phyloP scores from a whole-genome alignment of 441 rosid genomes.

The Bruguiera hainesii region DNA sequence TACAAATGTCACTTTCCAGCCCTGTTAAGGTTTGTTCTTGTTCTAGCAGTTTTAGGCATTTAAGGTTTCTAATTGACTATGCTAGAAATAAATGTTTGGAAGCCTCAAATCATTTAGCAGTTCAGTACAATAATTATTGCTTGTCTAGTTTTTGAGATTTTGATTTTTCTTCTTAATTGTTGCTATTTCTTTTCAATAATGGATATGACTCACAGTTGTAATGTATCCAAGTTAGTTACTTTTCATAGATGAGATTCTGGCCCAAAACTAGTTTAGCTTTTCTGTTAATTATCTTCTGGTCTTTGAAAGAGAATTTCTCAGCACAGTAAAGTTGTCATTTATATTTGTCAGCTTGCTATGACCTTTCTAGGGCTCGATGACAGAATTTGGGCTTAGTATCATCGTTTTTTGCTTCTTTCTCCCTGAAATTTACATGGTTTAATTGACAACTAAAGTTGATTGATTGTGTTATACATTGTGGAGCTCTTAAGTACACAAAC shows the following conservation, averaged over 20 bases:
- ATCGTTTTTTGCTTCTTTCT: background rate
- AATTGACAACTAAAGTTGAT: background rate
- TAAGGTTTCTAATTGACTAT: background rate
- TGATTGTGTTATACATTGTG: background rate
- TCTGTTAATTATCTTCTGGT: too few relatives aligned
- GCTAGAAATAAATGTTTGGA: background rate
- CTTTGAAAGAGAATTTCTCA: too few relatives aligned
- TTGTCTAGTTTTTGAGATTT: too few relatives aligned
- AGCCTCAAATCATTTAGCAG: too few relatives aligned
- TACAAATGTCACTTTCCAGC: constrained; percentile 64
- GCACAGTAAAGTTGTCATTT: too few relatives aligned
- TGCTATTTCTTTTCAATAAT: too few relatives aligned
- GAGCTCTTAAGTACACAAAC: background rate
- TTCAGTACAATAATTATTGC: too few relatives aligned
- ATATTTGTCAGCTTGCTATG: background rate
- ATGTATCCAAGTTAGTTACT: too few relatives aligned
- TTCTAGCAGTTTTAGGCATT: constrained; percentile 8
- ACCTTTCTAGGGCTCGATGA: background rate
- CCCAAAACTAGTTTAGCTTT: too few relatives aligned
- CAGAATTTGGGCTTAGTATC: background rate
- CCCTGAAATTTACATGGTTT: background rate
- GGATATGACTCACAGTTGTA: too few relatives aligned
- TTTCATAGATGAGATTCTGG: too few relatives aligned
- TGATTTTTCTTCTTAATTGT: too few relatives aligned
- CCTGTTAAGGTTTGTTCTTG: constrained; percentile 58